Percentiles rank a stretch among this genome's conserved stretches.
Evolutionary conservation across 805 yeast genomes (phyloP).

Genomic region (Huiozyma naganishii): DNA sequence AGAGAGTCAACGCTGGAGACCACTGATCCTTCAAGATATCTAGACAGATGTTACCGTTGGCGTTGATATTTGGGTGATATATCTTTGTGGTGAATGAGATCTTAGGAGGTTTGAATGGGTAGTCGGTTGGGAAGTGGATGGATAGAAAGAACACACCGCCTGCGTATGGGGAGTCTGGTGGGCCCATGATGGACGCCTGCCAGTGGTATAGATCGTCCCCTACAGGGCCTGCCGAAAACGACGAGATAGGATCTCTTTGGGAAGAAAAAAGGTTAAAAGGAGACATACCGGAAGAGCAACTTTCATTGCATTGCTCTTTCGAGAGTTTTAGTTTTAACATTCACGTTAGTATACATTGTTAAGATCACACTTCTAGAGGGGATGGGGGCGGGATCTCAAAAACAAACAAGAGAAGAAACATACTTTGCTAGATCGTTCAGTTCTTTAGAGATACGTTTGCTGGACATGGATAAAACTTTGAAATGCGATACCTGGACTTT

Average conservation of each 20-base stretch:
- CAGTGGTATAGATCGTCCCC: conserved; percentile 97
- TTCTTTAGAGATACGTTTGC: conserved; percentile 91
- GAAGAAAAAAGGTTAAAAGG: not conserved
- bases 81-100: conserved; percentile 87
- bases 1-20: conserved; percentile 96
- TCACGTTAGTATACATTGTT: too few relatives aligned
- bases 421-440: conserved; percentile 89
- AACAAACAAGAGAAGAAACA: conserved; percentile 28
- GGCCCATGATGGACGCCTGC: conserved; percentile 99
- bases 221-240: conserved; percentile 98
- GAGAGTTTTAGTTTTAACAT: too few relatives aligned
- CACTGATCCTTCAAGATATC: conserved; percentile 96
- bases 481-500: too few relatives aligned
- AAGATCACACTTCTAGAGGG: too few relatives aligned
- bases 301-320: too few relatives aligned
- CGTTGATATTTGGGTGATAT: conserved; percentile 94
- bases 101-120: conserved; percentile 98
- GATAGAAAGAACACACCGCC: conserved; percentile 95
- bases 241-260: conserved; percentile 93
- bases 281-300: too few relatives aligned
- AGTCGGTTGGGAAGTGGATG: conserved; percentile 97
- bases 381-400: too few relatives aligned
- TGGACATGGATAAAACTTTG: conserved; percentile 44
- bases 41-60: conserved; percentile 90
- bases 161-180: conserved; percentile 81